Conservation (phyloP, 768 basidiomycete genomes). For the Amanita thiersii region DNA sequence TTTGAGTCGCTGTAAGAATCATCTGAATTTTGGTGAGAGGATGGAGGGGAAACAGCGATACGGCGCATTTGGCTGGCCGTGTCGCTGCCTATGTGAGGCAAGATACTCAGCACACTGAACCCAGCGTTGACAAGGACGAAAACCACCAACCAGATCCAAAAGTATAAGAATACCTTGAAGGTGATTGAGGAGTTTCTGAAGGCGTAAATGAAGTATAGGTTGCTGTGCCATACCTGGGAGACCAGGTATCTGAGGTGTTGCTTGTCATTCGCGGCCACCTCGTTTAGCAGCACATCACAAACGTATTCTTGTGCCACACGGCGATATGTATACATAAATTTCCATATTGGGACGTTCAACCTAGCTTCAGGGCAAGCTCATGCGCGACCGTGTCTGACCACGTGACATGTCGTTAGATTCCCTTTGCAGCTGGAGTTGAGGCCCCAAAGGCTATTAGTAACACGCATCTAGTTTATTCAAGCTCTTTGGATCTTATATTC, state of each 20-base stretch:
- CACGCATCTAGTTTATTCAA: too few relatives aligned
- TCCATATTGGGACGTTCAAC: conserved; percentile 16
- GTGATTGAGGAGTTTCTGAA: conserved; percentile 47
- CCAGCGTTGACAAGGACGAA: too few relatives aligned
- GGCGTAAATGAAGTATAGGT: conserved; percentile 45
- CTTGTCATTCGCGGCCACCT: conserved; percentile 24
- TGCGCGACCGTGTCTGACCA: conserved; percentile 17
- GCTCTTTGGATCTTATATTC: too few relatives aligned
- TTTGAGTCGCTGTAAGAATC: conserved; percentile 44
- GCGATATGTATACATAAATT: conserved; percentile 3
- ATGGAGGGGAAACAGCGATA: conserved; percentile 45
- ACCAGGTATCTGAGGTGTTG: conserved; percentile 42
- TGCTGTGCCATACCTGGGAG: conserved; percentile 54
- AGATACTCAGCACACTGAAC: too few relatives aligned
- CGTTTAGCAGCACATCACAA: conserved; percentile 9
- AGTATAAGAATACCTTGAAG: conserved; percentile 53
- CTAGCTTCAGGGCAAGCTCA: conserved; percentile 18
- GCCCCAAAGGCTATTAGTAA: too few relatives aligned
- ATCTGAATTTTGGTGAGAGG: conserved; percentile 24
- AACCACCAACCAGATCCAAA: conserved; percentile 43
- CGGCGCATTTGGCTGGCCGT: conserved; percentile 43
- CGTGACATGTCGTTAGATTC: conserved; percentile 13
- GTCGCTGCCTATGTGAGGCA: conserved; percentile 35
- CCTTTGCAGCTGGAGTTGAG: too few relatives aligned
- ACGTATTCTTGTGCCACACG: too few relatives aligned